These are phyloP conservation scores for Zygotorulaspora florentina DNA, from an alignment of 805 yeast genomes.

Conservation along the genomic window DNA sequence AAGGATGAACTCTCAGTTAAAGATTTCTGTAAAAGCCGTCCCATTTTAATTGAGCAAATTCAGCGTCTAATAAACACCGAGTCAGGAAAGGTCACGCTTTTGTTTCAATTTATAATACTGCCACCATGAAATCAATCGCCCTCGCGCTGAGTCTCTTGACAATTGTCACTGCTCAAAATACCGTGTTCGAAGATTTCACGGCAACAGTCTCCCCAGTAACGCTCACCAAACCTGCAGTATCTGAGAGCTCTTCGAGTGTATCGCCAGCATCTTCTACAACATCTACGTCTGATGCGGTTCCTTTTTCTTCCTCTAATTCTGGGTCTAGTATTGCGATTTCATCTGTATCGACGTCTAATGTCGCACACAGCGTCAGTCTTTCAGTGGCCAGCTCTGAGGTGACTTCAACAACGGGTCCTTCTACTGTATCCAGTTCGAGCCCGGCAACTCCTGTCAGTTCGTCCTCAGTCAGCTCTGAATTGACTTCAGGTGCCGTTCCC, in stretches of 20 bases:
- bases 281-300: background rate
- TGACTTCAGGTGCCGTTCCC: background rate
- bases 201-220: constrained; percentile 15
- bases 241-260: background rate
- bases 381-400: constrained; percentile 21
- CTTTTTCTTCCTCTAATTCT: constrained; percentile 6
- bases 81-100: background rate
- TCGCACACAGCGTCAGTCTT: constrained; percentile 20
- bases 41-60: too few relatives aligned
- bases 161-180: constrained; percentile 15
- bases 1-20: too few relatives aligned
- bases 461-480: constrained; percentile 40
- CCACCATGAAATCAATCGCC: constrained; percentile 6
- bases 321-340: background rate
- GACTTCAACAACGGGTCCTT: constrained; percentile 21
- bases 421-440: too few relatives aligned
- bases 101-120: background rate
- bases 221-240: constrained; percentile 13
- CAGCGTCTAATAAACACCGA: background rate
- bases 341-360: constrained; percentile 10
- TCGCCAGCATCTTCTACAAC: background rate
- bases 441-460: too few relatives aligned
- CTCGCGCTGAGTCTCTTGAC: constrained; percentile 5
- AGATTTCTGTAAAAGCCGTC: too few relatives aligned
- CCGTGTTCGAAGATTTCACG: constrained; percentile 21